Evolutionary conservation across 148 eudicot genomes (phyloP).

Genomic region (Silene conica): DNA sequence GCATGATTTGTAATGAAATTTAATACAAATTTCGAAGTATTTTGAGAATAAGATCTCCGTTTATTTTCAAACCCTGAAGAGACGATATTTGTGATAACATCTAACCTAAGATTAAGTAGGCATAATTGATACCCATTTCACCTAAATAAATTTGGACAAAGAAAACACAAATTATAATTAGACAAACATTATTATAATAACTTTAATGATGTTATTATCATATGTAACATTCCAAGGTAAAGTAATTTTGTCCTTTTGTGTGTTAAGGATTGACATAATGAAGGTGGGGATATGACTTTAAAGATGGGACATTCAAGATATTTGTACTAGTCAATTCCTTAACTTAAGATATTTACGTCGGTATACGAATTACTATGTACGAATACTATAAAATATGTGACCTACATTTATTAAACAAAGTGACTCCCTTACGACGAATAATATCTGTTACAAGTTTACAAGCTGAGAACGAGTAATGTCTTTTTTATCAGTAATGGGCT

Average conservation of each 20-base stretch:
- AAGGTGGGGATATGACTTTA: conserved; percentile 4
- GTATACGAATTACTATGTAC: neutral
- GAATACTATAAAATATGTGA: no score
- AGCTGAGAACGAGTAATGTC: no score
- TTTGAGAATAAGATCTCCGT: no score
- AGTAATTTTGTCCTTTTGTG: neutral
- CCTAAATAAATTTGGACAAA: neutral
- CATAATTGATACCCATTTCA: neutral
- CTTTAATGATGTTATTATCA: neutral
- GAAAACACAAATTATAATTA: neutral
- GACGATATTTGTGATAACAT: no score
- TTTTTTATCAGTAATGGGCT: no score
- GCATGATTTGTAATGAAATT: no score
- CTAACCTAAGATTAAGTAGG: no score
- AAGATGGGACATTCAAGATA: neutral
- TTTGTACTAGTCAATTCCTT: neutral
- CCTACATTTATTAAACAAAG: no score
- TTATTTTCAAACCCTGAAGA: no score
- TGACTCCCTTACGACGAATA: no score
- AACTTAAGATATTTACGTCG: neutral
- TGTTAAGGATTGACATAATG: neutral
- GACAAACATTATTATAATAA: neutral
- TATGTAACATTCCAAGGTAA: neutral
- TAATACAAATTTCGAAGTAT: no score
- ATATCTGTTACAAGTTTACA: no score